Percentiles rank a stretch among this genome's conserved stretches.
Evolutionary conservation across 495 filamentous ascomycete genomes (phyloP).

Genomic region (Cercophora scortea): DNA sequence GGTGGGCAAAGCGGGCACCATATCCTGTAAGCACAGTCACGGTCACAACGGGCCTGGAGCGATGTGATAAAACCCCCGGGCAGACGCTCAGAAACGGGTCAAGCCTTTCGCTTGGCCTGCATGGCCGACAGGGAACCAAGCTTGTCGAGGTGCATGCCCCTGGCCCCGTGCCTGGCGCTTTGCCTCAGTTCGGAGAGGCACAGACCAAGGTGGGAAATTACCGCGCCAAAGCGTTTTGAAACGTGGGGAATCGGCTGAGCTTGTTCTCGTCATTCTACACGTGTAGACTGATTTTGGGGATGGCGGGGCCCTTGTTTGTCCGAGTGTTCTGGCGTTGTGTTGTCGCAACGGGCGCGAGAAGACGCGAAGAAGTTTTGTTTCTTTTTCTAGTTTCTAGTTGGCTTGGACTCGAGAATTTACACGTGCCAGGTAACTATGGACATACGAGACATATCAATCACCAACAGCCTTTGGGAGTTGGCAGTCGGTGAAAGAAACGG

Average conservation of each 20-base stretch:
- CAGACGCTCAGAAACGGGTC: neutral
- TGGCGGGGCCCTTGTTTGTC: neutral
- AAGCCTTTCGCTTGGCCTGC: neutral
- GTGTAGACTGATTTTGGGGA: neutral
- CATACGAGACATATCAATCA: too few species aligned
- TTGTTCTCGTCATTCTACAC: neutral
- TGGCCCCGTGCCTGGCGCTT: neutral
- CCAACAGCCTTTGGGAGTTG: too few species aligned
- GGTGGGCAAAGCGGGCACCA: neutral
- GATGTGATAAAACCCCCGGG: neutral
- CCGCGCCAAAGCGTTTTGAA: neutral
- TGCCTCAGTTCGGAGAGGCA: neutral
- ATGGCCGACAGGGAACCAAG: neutral
- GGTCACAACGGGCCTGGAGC: neutral
- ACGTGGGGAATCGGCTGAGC: neutral
- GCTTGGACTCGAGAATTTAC: too few species aligned
- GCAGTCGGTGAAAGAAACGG: too few species aligned
- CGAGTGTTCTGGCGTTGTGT: too few species aligned
- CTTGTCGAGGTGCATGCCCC: neutral
- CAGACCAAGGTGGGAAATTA: neutral
- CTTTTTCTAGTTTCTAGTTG: too few species aligned
- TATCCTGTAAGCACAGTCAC: neutral
- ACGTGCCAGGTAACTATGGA: too few species aligned
- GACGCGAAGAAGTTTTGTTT: too few species aligned
- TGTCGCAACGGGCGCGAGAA: too few species aligned